Evolutionary conservation across 352 stramenopile genomes (phyloP).

Genomic region (Phytophthora citrophthora): DNA sequence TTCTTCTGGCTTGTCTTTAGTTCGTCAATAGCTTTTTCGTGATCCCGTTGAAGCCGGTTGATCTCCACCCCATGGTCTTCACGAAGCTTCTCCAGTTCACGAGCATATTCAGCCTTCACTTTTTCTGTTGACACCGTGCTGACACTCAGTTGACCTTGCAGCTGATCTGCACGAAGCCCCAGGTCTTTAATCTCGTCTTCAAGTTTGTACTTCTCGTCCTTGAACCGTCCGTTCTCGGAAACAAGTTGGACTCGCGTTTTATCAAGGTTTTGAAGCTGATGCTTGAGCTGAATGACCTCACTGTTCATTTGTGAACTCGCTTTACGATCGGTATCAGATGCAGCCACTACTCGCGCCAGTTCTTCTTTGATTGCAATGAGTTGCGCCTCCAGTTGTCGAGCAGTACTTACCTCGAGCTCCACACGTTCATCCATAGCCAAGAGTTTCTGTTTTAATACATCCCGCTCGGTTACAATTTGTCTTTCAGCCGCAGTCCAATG

Average conservation of each 20-base stretch:
- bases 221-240: conserved; percentile 46
- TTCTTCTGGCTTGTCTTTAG: conserved; percentile 48
- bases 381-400: conserved; percentile 52
- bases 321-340: conserved; percentile 43
- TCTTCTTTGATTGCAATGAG: conserved; percentile 56
- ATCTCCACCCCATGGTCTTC: conserved; percentile 46
- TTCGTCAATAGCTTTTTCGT: conserved; percentile 47
- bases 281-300: conserved; percentile 66
- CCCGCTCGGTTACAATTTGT: conserved; percentile 46
- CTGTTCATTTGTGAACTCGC: conserved; percentile 41
- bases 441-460: conserved; percentile 65
- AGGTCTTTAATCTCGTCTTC: conserved; percentile 44
- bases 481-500: conserved; percentile 47
- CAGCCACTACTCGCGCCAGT: conserved; percentile 43
- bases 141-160: conserved; percentile 49
- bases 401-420: conserved; percentile 40
- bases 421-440: conserved; percentile 44
- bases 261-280: conserved; percentile 53
- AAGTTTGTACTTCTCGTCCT: conserved; percentile 40
- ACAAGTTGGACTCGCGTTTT: conserved; percentile 50
- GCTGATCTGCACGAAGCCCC: conserved; percentile 34
- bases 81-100: conserved; percentile 55
- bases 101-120: conserved; percentile 53
- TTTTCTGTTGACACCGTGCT: conserved; percentile 39
- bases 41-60: conserved; percentile 50